Percentiles rank a stretch among this genome's conserved stretches.
Conservation (phyloP, 169 alveolate genomes). For the Eimeria sp. region DNA sequence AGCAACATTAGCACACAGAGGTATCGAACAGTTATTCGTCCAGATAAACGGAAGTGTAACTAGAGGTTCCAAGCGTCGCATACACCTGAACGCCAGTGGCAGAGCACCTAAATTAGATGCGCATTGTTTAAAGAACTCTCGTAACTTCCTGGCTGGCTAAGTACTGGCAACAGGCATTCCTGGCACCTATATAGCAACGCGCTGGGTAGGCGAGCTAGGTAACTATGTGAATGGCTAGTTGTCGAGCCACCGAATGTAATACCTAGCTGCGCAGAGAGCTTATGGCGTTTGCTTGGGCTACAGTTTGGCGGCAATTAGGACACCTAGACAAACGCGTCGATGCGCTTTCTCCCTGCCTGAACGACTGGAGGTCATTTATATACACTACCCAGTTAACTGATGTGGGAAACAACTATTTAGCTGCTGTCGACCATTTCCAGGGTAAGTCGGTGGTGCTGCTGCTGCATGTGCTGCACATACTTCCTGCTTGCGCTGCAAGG, state of each 20-base stretch:
- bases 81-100: no score
- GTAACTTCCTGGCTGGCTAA: neutral
- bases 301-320: constrained; percentile 89
- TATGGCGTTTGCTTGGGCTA: neutral
- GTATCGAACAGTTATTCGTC: neutral
- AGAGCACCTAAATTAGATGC: neutral
- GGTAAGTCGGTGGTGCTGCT: constrained; percentile 59
- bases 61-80: neutral
- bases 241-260: neutral
- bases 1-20: neutral
- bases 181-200: neutral
- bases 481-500: constrained; percentile 83
- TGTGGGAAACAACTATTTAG: constrained; percentile 78
- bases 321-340: constrained; percentile 87
- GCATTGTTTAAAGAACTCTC: neutral
- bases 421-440: constrained; percentile 85
- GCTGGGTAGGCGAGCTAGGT: neutral
- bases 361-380: constrained; percentile 87
- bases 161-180: neutral
- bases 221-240: neutral
- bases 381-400: constrained; percentile 86
- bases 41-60: neutral
- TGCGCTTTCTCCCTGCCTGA: constrained; percentile 85
- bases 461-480: constrained; percentile 85
- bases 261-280: neutral